A percentile compares a stretch with the other conserved stretches of the same genome.
Conservation (phyloP, 768 basidiomycete species). For the Leucogyrophana mollusca region DNA sequence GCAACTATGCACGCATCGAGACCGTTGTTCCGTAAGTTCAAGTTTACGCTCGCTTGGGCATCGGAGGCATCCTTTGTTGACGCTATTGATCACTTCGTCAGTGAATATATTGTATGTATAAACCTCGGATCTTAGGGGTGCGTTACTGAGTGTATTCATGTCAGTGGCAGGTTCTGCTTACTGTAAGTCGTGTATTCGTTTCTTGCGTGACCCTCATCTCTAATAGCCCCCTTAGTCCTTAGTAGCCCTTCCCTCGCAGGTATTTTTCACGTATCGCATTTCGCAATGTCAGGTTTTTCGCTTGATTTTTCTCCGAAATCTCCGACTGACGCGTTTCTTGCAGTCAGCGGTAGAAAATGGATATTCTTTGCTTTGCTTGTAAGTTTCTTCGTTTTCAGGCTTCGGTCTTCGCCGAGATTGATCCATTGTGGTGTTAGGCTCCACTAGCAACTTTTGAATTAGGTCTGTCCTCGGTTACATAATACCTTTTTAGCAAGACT, state of each 20-base stretch:
- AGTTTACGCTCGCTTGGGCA: too few species aligned
- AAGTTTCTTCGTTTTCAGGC: too few species aligned
- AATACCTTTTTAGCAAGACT: neutral
- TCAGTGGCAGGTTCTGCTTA: constrained; percentile 7
- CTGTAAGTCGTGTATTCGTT: neutral
- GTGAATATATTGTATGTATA: too few species aligned
- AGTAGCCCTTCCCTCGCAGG: constrained; percentile 5
- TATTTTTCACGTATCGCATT: constrained; percentile 11
- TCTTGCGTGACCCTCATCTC: neutral
- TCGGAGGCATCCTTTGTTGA: too few species aligned
- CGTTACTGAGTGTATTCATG: too few species aligned
- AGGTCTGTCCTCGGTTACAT: neutral
- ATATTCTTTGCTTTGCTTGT: constrained; percentile 9
- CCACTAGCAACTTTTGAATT: constrained; percentile 7
- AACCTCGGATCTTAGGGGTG: too few species aligned
- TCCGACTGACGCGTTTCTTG: neutral
- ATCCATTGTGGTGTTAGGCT: neutral
- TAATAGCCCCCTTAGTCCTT: neutral
- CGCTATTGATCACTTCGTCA: too few species aligned
- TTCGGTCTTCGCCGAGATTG: neutral
- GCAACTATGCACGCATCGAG: too few species aligned
- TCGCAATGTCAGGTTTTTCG: constrained; percentile 7
- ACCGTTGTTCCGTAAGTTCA: too few species aligned
- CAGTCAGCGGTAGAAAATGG: constrained; percentile 6
- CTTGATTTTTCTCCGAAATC: too few species aligned